Percentiles rank a stretch among this genome's conserved stretches.
phyloP scores from a whole-genome alignment of 2,329 filamentous ascomycete species.

The Colletotrichum cuscutae region DNA sequence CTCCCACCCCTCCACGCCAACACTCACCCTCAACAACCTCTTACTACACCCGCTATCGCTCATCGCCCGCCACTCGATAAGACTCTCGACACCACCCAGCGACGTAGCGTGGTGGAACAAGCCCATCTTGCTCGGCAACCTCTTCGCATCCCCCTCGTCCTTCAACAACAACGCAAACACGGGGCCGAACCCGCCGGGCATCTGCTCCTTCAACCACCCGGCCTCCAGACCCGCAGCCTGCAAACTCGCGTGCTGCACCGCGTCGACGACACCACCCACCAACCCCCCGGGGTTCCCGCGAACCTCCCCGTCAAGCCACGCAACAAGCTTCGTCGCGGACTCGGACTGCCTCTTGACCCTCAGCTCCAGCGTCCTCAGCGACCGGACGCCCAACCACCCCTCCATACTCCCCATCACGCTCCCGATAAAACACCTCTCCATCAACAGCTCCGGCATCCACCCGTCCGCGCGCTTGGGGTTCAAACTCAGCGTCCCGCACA shows the following conservation, averaged over 20 bases:
- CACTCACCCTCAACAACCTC: constrained; percentile 80
- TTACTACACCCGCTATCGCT: constrained; percentile 79
- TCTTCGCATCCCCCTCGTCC: constrained; percentile 68
- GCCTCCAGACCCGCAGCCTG: constrained; percentile 69
- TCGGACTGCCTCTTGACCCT: constrained; percentile 81
- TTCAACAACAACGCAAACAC: constrained; percentile 83
- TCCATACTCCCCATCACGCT: constrained; percentile 90
- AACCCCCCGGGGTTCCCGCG: constrained; percentile 42
- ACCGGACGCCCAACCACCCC: constrained; percentile 90
- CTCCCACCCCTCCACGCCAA: constrained; percentile 88
- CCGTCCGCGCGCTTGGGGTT: constrained; percentile 58
- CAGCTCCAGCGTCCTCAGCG: constrained; percentile 85
- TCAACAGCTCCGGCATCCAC: constrained; percentile 70
- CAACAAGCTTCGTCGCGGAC: constrained; percentile 75
- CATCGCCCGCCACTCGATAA: constrained; percentile 98
- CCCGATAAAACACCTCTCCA: constrained; percentile 82
- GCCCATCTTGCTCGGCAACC: constrained; percentile 79
- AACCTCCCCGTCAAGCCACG: constrained; percentile 72
- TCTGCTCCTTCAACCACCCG: constrained; percentile 84
- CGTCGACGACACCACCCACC: constrained; percentile 65
- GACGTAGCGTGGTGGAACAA: constrained; percentile 97
- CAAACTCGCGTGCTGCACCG: constrained; percentile 81
- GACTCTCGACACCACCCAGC: constrained; percentile 90
- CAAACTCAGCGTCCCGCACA: constrained; percentile 85
- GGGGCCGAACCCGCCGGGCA: constrained; percentile 90